Evolutionary conservation across 768 basidiomycete species (phyloP).

Genomic region (Lyophyllum atratum): DNA sequence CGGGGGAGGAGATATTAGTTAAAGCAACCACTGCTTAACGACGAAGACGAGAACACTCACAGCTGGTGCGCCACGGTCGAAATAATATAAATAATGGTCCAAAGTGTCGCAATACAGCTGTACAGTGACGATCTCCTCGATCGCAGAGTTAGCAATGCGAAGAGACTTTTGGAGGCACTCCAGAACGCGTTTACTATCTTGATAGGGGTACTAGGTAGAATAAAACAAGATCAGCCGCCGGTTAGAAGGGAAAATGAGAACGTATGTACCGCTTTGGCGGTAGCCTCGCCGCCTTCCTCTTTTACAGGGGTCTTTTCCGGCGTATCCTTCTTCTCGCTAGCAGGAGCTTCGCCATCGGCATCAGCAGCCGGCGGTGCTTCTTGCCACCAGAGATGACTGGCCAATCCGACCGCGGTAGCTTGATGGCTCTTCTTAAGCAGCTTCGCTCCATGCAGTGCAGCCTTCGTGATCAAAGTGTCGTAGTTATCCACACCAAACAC

Average conservation of each 20-base stretch:
- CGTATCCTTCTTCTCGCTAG: conserved; percentile 32
- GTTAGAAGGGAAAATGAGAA: neutral
- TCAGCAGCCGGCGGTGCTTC: conserved; percentile 46
- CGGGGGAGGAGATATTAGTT: neutral
- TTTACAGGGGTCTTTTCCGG: conserved; percentile 39
- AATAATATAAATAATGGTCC: conserved; percentile 94
- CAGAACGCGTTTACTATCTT: conserved; percentile 95
- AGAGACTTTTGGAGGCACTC: conserved; percentile 98
- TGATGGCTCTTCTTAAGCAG: conserved; percentile 98
- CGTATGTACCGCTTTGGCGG: conserved; percentile 55
- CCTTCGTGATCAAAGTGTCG: conserved; percentile 97
- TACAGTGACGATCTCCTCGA: conserved; percentile 95
- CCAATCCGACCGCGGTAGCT: conserved; percentile 89
- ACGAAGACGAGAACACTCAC: conserved; percentile 47
- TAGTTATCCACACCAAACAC: conserved; percentile 97
- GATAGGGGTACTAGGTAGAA: conserved; percentile 67
- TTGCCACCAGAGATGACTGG: conserved; percentile 99
- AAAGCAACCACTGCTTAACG: neutral
- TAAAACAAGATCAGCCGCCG: conserved; percentile 1
- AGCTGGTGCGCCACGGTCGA: conserved; percentile 89
- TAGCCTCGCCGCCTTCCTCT: conserved; percentile 44
- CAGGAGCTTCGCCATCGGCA: conserved; percentile 39
- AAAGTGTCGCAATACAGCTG: conserved; percentile 96
- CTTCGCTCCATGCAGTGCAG: conserved; percentile 96
- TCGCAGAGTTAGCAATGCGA: conserved; percentile 93